Percentiles rank a stretch among this genome's conserved stretches.
Conservation (phyloP, 352 stramenopile genomes). For the Globisporangium solare region DNA sequence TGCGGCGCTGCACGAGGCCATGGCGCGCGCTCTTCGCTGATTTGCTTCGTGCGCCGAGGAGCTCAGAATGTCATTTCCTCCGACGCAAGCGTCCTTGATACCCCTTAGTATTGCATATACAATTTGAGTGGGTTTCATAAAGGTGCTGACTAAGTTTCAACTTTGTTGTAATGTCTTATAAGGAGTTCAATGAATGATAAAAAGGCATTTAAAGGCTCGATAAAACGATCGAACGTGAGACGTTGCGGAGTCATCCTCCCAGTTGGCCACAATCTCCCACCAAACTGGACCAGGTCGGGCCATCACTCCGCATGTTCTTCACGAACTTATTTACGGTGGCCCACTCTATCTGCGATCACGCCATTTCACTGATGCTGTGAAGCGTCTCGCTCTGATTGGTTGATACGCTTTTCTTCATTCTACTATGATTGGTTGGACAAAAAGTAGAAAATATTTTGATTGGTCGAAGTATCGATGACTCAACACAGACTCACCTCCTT, state of each 20-base stretch:
- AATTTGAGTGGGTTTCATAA: too few relatives aligned
- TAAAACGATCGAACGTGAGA: constrained; percentile 15
- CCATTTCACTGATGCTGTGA: not conserved
- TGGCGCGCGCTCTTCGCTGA: constrained; percentile 8
- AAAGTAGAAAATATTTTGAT: not conserved
- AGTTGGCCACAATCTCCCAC: constrained; percentile 10
- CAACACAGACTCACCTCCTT: not conserved
- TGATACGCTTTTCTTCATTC: not conserved
- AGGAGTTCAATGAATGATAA: not conserved
- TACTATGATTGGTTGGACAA: constrained; percentile 8
- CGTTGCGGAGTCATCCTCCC: constrained; percentile 21
- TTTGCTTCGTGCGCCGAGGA: not conserved
- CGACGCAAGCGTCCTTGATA: not conserved
- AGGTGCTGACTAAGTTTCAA: not conserved
- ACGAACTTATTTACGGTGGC: constrained; percentile 1
- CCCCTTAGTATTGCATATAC: too few relatives aligned
- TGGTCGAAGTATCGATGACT: not conserved
- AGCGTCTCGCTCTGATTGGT: constrained; percentile 6
- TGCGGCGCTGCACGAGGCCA: constrained; percentile 30
- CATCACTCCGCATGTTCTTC: constrained; percentile 3
- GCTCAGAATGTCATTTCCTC: not conserved
- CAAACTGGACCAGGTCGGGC: not conserved
- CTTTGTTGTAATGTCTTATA: not conserved
- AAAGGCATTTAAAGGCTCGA: not conserved
- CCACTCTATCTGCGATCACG: not conserved